These are phyloP conservation scores for Tricholomella constricta DNA, from an alignment of 768 basidiomycete species.

Conservation along the genomic window DNA sequence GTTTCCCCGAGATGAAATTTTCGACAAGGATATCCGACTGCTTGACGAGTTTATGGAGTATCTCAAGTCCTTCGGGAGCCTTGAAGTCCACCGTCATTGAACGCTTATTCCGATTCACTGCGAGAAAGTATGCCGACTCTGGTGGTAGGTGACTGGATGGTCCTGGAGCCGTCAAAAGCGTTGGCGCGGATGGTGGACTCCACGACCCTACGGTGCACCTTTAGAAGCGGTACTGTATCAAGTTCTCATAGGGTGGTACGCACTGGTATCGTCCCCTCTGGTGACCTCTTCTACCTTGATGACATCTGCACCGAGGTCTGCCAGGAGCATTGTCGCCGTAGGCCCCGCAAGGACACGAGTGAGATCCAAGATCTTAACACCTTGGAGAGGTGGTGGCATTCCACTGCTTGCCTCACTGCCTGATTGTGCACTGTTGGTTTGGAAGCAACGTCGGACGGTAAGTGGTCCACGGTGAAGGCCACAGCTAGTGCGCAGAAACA, in stretches of 20 bases:
- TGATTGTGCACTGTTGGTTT: constrained; percentile 1
- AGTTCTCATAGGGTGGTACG: not conserved
- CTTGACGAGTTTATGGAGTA: constrained; percentile 69
- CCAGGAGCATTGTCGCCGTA: constrained; percentile 91
- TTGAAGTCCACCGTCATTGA: constrained; percentile 93
- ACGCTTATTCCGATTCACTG: constrained; percentile 86
- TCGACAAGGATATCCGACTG: constrained; percentile 87
- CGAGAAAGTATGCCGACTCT: constrained; percentile 92
- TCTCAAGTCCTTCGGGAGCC: constrained; percentile 68
- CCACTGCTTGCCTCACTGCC: constrained; percentile 40
- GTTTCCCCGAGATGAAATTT: constrained; percentile 86
- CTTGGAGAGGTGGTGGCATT: constrained; percentile 78
- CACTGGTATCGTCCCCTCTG: constrained; percentile 82
- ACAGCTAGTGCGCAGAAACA: not conserved
- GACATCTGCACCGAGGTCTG: constrained; percentile 90
- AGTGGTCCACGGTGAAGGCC: not conserved
- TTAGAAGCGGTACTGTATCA: constrained; percentile 8
- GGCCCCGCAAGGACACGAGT: constrained; percentile 93
- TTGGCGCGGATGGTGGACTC: constrained; percentile 62
- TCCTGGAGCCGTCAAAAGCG: constrained; percentile 46
- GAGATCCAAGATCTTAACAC: constrained; percentile 83
- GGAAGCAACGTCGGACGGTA: not conserved
- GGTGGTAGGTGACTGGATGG: constrained; percentile 70
- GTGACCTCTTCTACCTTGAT: constrained; percentile 86
- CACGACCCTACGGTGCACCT: constrained; percentile 53